A percentile compares a stretch with the other conserved stretches of the same genome.
phyloP scores from a whole-genome alignment of 768 basidiomycete genomes.

The Galerina marginata region DNA sequence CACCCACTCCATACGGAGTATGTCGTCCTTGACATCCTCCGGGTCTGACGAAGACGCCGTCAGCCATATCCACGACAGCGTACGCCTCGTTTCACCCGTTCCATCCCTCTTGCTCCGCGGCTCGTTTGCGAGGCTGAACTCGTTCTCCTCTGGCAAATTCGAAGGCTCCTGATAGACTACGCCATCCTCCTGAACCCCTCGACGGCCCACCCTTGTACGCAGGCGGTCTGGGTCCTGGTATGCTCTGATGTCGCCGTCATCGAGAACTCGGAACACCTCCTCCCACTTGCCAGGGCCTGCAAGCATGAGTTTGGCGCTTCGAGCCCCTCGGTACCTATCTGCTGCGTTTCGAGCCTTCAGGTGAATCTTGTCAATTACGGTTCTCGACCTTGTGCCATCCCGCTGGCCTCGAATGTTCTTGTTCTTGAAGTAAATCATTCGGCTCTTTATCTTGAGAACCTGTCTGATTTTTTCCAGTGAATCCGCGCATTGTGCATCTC shows the following conservation, averaged over 20 bases:
- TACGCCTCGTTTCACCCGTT: neutral
- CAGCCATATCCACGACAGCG: constrained; percentile 4
- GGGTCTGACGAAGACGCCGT: neutral
- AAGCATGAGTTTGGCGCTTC: constrained; percentile 3
- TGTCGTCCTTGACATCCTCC: neutral
- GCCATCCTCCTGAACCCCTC: constrained; percentile 1
- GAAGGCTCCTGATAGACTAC: too few species aligned
- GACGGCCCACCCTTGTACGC: neutral
- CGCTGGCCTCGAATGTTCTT: constrained; percentile 19
- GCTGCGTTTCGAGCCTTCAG: constrained; percentile 5
- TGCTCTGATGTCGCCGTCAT: constrained; percentile 14
- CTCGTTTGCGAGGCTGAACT: neutral
- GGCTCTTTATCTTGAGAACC: constrained; percentile 14
- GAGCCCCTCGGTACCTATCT: constrained; percentile 10
- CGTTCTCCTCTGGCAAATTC: neutral
- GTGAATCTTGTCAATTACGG: constrained; percentile 11
- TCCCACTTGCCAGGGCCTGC: constrained; percentile 15
- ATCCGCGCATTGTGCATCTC: too few species aligned
- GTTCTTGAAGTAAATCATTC: constrained; percentile 18
- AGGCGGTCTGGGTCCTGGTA: constrained; percentile 14
- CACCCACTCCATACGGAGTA: neutral
- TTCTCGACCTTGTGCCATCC: constrained; percentile 10
- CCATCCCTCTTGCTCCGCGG: neutral
- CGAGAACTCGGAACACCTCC: neutral
- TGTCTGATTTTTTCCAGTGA: too few species aligned